Percentiles rank a stretch among this genome's conserved stretches.
Evolutionary conservation across 75 land plant species (phyloP).

Genomic region (Sequoiadendron giganteum): DNA sequence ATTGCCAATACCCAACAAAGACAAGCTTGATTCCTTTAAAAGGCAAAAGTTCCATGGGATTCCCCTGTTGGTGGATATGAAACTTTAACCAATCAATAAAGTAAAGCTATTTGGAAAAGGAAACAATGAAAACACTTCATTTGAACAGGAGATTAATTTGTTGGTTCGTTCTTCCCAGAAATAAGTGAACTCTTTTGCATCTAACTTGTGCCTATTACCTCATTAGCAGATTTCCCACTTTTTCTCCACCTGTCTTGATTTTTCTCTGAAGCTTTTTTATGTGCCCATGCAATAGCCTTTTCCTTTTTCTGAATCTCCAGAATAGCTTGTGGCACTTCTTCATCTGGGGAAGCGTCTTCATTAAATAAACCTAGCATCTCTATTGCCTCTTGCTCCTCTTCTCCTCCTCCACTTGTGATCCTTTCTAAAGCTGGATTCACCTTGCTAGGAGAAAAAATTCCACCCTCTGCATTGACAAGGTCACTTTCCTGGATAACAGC

Average conservation of each 20-base stretch:
- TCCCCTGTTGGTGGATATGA: neutral
- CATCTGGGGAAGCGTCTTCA: slow-evolving; percentile 51
- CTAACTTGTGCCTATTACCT: neutral
- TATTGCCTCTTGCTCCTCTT: slow-evolving; percentile 44
- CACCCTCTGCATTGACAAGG: neutral
- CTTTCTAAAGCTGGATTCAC: slow-evolving; percentile 9
- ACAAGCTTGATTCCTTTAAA: neutral
- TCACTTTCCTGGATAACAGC: neutral
- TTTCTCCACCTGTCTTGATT: slow-evolving; percentile 50
- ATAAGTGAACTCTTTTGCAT: neutral
- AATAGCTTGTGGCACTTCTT: slow-evolving; percentile 39
- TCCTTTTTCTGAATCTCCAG: slow-evolving; percentile 57
- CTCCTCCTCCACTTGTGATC: slow-evolving; percentile 15
- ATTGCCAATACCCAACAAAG: neutral
- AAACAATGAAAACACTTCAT: neutral
- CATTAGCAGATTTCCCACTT: slow-evolving; percentile 12
- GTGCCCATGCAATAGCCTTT: slow-evolving; percentile 31
- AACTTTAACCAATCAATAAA: neutral
- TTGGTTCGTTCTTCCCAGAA: neutral
- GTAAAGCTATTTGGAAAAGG: neutral
- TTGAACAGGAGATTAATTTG: neutral
- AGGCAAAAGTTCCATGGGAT: neutral
- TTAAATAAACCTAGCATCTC: slow-evolving; percentile 65
- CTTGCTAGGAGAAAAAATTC: neutral
- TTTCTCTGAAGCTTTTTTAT: slow-evolving; percentile 33